A percentile compares a stretch with the other conserved stretches of the same genome.
These are phyloP conservation scores for Emiliania huxleyi DNA, from an alignment of 78 protist genomes.

Conservation along the genomic window DNA sequence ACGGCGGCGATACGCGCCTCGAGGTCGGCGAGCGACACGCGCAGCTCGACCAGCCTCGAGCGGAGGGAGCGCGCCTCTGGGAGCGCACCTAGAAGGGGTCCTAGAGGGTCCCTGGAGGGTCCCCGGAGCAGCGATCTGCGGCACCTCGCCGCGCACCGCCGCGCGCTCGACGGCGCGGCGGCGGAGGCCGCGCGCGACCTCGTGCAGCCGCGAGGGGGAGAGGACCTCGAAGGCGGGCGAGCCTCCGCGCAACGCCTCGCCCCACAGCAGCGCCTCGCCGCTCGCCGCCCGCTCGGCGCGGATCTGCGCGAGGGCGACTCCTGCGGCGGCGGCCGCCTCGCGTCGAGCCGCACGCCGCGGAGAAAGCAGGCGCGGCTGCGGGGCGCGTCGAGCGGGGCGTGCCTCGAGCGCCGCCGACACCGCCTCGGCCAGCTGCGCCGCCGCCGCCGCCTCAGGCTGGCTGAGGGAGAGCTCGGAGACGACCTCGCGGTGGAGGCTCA, in stretches of 20 bases:
- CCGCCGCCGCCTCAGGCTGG: not conserved
- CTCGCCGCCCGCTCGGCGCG: not conserved
- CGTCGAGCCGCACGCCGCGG: not conserved
- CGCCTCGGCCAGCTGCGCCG: conserved; percentile 1
- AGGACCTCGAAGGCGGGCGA: not conserved
- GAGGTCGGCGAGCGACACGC: not conserved
- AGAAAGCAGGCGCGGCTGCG: not conserved
- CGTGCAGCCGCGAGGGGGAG: not conserved
- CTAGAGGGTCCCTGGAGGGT: too few species aligned
- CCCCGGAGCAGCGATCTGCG: not conserved
- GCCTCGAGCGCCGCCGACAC: not conserved
- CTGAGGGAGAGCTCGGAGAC: not conserved
- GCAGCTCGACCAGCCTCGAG: not conserved
- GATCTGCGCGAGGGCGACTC: not conserved
- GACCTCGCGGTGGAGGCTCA: not conserved
- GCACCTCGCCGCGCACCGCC: not conserved
- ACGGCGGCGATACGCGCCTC: not conserved
- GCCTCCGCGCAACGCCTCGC: not conserved
- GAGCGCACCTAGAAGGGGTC: too few species aligned
- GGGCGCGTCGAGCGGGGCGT: not conserved
- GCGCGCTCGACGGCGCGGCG: not conserved
- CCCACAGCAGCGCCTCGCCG: not conserved
- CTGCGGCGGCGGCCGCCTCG: not conserved
- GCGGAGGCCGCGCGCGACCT: not conserved
- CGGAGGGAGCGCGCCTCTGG: not conserved